Conservation (phyloP, 164 flowering plant genomes). For the Echeveria elegans region DNA sequence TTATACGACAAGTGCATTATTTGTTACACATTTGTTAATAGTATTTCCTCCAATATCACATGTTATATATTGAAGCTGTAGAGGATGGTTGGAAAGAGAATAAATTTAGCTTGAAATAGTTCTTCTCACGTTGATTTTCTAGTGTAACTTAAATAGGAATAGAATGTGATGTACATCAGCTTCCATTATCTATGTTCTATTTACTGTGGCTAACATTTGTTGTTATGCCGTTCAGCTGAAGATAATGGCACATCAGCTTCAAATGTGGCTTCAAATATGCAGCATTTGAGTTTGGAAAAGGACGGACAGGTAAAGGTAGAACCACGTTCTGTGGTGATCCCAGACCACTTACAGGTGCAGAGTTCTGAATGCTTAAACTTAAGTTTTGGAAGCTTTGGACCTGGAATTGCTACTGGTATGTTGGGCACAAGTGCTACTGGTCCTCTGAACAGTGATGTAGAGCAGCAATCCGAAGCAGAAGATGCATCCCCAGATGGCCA, state of each 20-base stretch:
- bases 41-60: too few species aligned
- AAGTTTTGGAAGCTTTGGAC: slow-evolving; percentile 95
- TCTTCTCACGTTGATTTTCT: too few species aligned
- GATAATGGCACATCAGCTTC: slow-evolving; percentile 43
- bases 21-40: too few species aligned
- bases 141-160: too few species aligned
- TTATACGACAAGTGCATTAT: too few species aligned
- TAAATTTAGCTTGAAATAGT: too few species aligned
- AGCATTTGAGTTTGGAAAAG: slow-evolving; percentile 48
- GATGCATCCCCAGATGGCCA: slow-evolving; percentile 43
- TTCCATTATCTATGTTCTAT: too few species aligned
- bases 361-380: slow-evolving; percentile 74
- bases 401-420: slow-evolving; percentile 41
- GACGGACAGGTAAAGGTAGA: slow-evolving; percentile 50
- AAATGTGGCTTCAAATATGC: slow-evolving; percentile 49
- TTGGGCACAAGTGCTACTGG: slow-evolving; percentile 44
- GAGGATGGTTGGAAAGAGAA: too few species aligned
- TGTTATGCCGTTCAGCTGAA: slow-evolving; percentile 26
- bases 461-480: slow-evolving; percentile 37
- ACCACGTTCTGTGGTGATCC: slow-evolving; percentile 72
- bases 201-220: not conserved
- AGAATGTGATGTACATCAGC: too few species aligned
- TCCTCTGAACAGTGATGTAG: slow-evolving; percentile 34
- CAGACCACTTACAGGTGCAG: slow-evolving; percentile 83
- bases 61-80: too few species aligned